Evolutionary conservation across 345 rosid genomes (phyloP).

Genomic region (Rhodamnia rubescens): DNA sequence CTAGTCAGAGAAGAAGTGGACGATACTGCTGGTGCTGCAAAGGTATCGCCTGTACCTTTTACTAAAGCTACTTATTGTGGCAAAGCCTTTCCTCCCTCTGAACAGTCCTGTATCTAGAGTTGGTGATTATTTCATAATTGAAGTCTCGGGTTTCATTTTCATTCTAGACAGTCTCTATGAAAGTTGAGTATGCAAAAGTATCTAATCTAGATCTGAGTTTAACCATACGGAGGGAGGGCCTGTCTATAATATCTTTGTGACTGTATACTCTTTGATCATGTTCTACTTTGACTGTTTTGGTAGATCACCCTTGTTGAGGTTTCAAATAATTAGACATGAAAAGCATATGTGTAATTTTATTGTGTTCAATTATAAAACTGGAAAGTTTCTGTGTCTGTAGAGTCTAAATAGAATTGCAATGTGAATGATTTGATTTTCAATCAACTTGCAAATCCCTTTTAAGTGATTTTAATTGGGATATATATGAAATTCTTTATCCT

Average conservation of each 20-base stretch:
- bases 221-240: neutral
- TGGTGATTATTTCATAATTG: neutral
- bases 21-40: constrained; percentile 98
- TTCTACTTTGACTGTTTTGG: neutral
- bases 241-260: neutral
- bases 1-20: constrained; percentile 86
- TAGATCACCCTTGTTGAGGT: neutral
- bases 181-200: neutral
- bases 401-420: neutral
- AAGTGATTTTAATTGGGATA: neutral
- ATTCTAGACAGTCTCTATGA: neutral
- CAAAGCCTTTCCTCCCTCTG: neutral
- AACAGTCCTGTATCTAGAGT: neutral
- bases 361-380: neutral
- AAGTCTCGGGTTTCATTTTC: neutral
- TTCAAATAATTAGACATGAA: neutral
- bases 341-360: neutral
- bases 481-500: neutral
- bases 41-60: constrained; percentile 24
- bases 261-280: neutral
- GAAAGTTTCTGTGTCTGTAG: neutral
- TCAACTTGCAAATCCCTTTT: neutral
- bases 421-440: neutral
- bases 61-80: neutral
- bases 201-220: neutral